Base-by-base conservation (phyloP, 2,329 filamentous ascomycete species). In the Ophiostoma angusticollis region DNA sequence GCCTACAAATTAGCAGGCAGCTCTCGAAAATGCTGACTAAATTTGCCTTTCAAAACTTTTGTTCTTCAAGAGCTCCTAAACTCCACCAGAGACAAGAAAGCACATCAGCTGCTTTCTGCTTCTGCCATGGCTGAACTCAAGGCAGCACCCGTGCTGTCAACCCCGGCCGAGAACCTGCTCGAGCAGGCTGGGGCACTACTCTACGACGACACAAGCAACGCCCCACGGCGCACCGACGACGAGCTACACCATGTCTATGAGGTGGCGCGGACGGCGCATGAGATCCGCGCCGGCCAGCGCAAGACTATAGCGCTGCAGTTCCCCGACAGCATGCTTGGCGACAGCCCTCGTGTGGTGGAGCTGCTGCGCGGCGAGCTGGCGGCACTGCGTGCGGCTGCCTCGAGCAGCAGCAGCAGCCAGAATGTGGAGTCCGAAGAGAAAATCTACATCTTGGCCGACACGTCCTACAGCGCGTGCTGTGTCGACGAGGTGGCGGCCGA, bases 401-500 rank as follows among this genome's bases (percentile, higher is more conserved):
- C n/a, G 30, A 7, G 14, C 3, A 23, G 22, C 25, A 42, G 29
- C 14, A 16, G 21, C 29, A 17, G 6, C 19, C 28, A 27, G 8
- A 18, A 27, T 12, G 22, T 21, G 44, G 39, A 21, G 6, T 12
- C 18, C 11, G 17, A 35, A 8, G 52, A 54, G 22, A 55, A 68
- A 45, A 67, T 96, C 37, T 93, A 83, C 50, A 87, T 98, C 44
- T 66, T 98, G 14, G 91, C 81, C 23, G 91, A 98, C 58, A 96
- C 91, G 3, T 95, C 89, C 2, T 98, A 96, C 59, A 93, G 91
- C 43, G 80, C 89, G 0, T 98, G 91, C 61, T 98, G 91, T 53
- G 87, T 96, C 14, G 91, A 98, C 53, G 91, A 98, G 62, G 80
- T 96, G 29, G 91, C 91, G 0, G 91, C 91, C 3, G 87, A 98